phyloP scores from a whole-genome alignment of 306 rosid genomes.

The Arachis hypogaea region DNA sequence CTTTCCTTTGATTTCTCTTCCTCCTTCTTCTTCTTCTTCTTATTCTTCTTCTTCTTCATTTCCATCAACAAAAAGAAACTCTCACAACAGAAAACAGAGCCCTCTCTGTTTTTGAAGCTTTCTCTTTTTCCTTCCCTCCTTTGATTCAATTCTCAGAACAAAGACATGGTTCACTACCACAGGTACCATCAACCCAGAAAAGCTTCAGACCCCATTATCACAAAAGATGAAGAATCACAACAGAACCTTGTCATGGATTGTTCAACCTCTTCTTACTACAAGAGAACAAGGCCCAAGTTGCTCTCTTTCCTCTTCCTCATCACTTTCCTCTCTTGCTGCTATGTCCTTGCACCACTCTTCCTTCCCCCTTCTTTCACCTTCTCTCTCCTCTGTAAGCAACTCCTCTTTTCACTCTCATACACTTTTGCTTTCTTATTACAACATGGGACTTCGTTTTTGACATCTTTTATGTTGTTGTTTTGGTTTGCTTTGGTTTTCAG shows the following conservation, averaged over 20 bases:
- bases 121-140: no score
- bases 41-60: slow-evolving; percentile 2
- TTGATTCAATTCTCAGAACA: background rate
- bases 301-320: slow-evolving; percentile 59
- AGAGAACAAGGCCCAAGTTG: slow-evolving; percentile 65
- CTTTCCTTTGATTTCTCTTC: background rate
- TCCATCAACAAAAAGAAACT: no score
- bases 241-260: slow-evolving; percentile 53
- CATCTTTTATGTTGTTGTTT: background rate
- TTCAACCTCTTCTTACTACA: slow-evolving; percentile 45
- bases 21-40: background rate
- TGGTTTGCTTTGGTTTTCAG: slow-evolving; percentile 43
- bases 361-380: slow-evolving; percentile 44
- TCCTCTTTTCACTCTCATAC: background rate
- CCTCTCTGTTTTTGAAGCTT: no score
- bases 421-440: background rate
- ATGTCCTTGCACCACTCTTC: slow-evolving; percentile 61
- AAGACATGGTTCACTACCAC: slow-evolving; percentile 61
- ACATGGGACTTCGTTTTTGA: background rate
- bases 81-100: background rate
- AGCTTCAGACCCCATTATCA: slow-evolving; percentile 20
- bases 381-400: slow-evolving; percentile 53
- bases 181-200: slow-evolving; percentile 59
- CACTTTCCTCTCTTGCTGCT: slow-evolving; percentile 61
- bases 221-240: slow-evolving; percentile 58